Conservation (phyloP, 2,329 filamentous ascomycete species). For the Macrophomina phaseolina region DNA sequence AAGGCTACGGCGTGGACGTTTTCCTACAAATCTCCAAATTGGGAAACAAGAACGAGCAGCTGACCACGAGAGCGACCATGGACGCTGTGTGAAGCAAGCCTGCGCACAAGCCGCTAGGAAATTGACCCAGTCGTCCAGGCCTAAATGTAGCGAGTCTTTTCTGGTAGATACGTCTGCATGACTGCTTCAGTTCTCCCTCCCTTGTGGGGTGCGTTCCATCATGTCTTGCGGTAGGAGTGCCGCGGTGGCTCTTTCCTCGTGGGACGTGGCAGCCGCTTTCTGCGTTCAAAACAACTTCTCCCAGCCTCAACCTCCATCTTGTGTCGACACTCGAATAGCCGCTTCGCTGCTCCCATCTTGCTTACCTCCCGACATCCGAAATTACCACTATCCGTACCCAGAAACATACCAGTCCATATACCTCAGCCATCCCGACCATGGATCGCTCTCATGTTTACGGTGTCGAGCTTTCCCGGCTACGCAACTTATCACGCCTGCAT, state of each 20-base stretch:
- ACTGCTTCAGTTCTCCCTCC: no score
- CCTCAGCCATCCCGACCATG: slow-evolving; percentile 10
- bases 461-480: slow-evolving; percentile 25
- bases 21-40: slow-evolving; percentile 96
- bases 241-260: neutral
- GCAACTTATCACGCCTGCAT: neutral
- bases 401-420: slow-evolving; percentile 16
- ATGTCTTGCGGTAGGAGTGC: no score
- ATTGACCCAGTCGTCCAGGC: no score
- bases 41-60: slow-evolving; percentile 96
- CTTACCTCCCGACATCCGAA: neutral
- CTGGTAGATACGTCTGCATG: no score
- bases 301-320: neutral
- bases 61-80: slow-evolving; percentile 66
- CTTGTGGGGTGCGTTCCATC: no score
- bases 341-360: neutral
- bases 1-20: slow-evolving; percentile 94
- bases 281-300: neutral
- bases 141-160: no score
- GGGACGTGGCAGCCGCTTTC: neutral
- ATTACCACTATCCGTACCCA: slow-evolving; percentile 3
- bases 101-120: neutral
- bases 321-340: neutral
- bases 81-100: slow-evolving; percentile 50
- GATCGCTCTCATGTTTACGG: slow-evolving; percentile 17